Percentiles rank a stretch among this genome's conserved stretches.
These are phyloP conservation scores for Pythium phragmiticola DNA, from an alignment of 352 stramenopile species.

Conservation along the genomic window DNA sequence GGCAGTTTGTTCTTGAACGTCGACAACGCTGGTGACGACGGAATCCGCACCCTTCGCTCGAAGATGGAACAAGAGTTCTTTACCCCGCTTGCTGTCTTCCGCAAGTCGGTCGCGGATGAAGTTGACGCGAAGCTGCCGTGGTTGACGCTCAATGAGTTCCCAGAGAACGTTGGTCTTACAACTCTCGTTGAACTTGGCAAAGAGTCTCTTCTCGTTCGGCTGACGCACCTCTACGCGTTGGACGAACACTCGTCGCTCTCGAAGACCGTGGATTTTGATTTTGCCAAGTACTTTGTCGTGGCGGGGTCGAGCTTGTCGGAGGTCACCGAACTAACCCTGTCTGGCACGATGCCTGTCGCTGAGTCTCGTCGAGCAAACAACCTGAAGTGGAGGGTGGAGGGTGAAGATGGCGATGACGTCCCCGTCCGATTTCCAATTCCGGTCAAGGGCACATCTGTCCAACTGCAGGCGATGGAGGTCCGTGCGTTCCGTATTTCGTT, in stretches of 20 bases:
- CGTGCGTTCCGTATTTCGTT: conserved; percentile 89
- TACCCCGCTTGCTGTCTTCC: conserved; percentile 54
- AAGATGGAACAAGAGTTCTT: conserved; percentile 78
- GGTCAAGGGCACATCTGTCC: conserved; percentile 55
- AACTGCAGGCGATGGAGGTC: conserved; percentile 91
- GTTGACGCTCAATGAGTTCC: conserved; percentile 74
- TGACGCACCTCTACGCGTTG: conserved; percentile 93
- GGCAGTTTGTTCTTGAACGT: conserved; percentile 74
- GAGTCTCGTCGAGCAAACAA: conserved; percentile 48
- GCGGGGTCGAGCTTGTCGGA: conserved; percentile 51
- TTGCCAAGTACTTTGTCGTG: conserved; percentile 51
- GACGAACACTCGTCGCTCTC: conserved; percentile 85
- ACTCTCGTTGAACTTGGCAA: conserved; percentile 84
- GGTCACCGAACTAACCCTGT: conserved; percentile 89
- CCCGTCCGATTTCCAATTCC: conserved; percentile 32
- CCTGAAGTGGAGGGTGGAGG: conserved; percentile 57
- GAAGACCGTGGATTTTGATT: conserved; percentile 71
- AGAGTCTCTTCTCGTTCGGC: conserved; percentile 84
- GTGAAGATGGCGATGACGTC: conserved; percentile 28
- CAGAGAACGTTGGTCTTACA: conserved; percentile 92
- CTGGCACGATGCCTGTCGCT: conserved; percentile 65
- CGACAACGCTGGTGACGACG: conserved; percentile 43
- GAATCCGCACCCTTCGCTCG: conserved; percentile 50
- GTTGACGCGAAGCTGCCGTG: conserved; percentile 59
- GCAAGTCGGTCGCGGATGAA: conserved; percentile 35